Conservation (phyloP, 371 early-diverging fungal genomes). For the Mucor circinelloides region DNA sequence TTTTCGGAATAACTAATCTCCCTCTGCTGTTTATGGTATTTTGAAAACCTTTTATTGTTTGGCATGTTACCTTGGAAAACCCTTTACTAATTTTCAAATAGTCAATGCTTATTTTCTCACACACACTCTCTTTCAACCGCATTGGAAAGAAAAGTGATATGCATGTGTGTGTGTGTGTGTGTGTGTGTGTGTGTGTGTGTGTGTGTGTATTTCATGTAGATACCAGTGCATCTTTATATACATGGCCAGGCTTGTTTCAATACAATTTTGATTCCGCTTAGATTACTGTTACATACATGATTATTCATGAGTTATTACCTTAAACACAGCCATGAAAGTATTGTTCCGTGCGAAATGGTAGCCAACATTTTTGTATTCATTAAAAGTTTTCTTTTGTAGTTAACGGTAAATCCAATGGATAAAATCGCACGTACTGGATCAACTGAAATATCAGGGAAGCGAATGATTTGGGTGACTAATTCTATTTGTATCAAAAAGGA, state of each 20-base stretch:
- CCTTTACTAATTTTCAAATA: slow-evolving; percentile 14
- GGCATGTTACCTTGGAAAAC: slow-evolving; percentile 4
- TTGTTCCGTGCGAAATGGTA: neutral
- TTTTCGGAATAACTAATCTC: neutral
- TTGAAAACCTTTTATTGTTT: neutral
- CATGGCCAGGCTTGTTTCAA: neutral
- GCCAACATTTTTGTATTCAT: neutral
- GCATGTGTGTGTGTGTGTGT: neutral
- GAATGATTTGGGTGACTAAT: neutral
- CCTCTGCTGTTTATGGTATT: neutral
- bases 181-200: neutral
- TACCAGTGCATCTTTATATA: neutral
- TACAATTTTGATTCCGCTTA: slow-evolving; percentile 1
- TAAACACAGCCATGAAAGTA: neutral
- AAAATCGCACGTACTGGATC: neutral
- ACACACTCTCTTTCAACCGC: neutral
- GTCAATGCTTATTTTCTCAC: slow-evolving; percentile 10
- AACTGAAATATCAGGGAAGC: neutral
- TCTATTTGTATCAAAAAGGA: neutral
- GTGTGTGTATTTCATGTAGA: neutral
- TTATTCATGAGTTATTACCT: neutral
- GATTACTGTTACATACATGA: neutral
- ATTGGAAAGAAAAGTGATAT: neutral
- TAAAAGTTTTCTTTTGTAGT: neutral
- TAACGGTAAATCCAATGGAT: neutral